A percentile compares a stretch with the other conserved stretches of the same genome.
These are phyloP conservation scores for Tolypocladium sp. DNA, from an alignment of 2,329 filamentous ascomycete species.

Conservation along the genomic window DNA sequence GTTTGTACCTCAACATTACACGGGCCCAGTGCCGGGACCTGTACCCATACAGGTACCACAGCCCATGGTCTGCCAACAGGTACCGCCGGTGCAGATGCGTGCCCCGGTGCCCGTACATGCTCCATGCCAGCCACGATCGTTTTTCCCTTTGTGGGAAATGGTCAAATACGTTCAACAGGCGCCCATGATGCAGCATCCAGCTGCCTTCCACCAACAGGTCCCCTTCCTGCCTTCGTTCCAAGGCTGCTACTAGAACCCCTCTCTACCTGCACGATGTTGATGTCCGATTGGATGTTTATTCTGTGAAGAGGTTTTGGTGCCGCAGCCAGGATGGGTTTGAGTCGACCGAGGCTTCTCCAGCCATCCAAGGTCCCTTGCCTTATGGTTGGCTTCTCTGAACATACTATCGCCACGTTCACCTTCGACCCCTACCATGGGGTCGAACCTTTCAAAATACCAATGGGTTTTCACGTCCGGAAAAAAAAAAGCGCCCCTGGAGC, in stretches of 20 bases:
- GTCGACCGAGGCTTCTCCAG: neutral
- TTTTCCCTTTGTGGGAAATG: slow-evolving; percentile 41
- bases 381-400: neutral
- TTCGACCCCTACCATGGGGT: neutral
- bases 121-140: slow-evolving; percentile 35
- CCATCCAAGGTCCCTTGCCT: neutral
- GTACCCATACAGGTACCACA: slow-evolving; percentile 11
- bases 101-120: slow-evolving; percentile 27
- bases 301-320: neutral
- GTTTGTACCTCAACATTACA: slow-evolving; percentile 35
- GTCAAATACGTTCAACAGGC: slow-evolving; percentile 42
- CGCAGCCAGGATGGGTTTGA: neutral
- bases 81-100: slow-evolving; percentile 14
- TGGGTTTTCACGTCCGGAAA: neutral
- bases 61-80: slow-evolving; percentile 21
- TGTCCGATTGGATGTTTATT: neutral
- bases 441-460: neutral
- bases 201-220: slow-evolving; percentile 44
- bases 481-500: neutral
- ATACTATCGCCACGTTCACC: neutral
- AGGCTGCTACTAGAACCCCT: slow-evolving; percentile 33
- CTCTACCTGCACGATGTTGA: neutral
- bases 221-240: slow-evolving; percentile 42
- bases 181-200: slow-evolving; percentile 37
- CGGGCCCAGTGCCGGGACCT: slow-evolving; percentile 23